Evolutionary conservation across 768 basidiomycete genomes (phyloP), one percentile per base, ranked within the genome.

Genomic region (Epithele typhae): DNA sequence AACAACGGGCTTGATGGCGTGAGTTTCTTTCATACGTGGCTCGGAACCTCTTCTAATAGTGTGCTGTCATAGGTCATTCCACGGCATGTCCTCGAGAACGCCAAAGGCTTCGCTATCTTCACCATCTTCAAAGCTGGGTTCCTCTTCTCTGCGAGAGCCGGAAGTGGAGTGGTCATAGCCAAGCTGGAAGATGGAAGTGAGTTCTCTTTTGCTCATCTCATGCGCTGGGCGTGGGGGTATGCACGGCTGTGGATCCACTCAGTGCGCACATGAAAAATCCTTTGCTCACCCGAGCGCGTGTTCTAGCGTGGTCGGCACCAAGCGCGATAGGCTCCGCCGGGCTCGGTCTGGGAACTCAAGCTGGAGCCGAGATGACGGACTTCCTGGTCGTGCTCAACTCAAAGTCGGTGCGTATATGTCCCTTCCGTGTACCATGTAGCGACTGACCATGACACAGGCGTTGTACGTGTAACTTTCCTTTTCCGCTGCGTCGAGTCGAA

Each of bases 271-370:
- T n/a, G n/a, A n/a, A n/a, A n/a, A n/a, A n/a, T n/a, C n/a, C n/a
- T n/a, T n/a, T n/a, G n/a, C n/a, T n/a, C n/a, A n/a, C n/a, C n/a
- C n/a, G n/a, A n/a, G n/a, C n/a, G n/a, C n/a, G n/a, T n/a, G 48
- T 12, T 21, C 46, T 49, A 92, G 87, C 79, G 30, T 99, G 94
- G 94, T 91, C 89, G 27, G 83, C 93, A 17, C 96, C 96, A 3
- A 88, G 86, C 61, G 96, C 95, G 3, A 95, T 99, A 37, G 94
- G 93, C 21, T 84, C 90, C 3, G 95, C 87, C 12, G 95, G 95
- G 0, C 61, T 94, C 4, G 95, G 95, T 0, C 70, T 94, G 4
- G 96, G 95, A 17, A 81, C 85, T 17, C 88, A 91, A 58, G 74
- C 77, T 17, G 88, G 88, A 18, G 87, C 86, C 38, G 87, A 92